Percentiles rank a stretch among this genome's conserved stretches.
Conservation (phyloP, 805 yeast genomes). For the Millerozyma acaciae region DNA sequence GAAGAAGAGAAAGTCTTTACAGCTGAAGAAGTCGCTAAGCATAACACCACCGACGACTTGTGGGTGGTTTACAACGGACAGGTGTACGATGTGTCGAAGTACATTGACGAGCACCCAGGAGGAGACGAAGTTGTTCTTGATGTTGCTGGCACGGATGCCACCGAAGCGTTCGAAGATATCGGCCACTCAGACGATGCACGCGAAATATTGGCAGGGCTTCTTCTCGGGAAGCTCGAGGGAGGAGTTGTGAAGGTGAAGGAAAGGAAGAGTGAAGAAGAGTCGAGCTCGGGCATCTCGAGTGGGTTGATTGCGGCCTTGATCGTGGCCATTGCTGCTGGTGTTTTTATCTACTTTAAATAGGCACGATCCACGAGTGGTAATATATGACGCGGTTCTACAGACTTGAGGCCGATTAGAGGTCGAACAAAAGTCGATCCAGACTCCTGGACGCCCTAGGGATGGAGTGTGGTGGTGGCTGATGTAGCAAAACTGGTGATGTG, state of each 20-base stretch:
- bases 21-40: constrained; percentile 46
- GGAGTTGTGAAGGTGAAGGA: constrained; percentile 30
- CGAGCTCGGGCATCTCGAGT: constrained; percentile 18
- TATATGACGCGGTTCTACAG: too few relatives aligned
- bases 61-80: constrained; percentile 44
- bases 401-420: too few relatives aligned
- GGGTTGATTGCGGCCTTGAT: constrained; percentile 33
- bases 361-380: too few relatives aligned
- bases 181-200: constrained; percentile 98
- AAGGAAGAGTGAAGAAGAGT: constrained; percentile 8
- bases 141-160: constrained; percentile 42
- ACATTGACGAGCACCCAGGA: constrained; percentile 47
- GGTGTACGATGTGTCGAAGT: constrained; percentile 38
- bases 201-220: constrained; percentile 62
- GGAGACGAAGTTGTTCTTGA: constrained; percentile 46
- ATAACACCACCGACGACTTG: constrained; percentile 37
- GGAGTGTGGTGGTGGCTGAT: too few relatives aligned
- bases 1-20: constrained; percentile 32
- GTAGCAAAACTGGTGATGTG: too few relatives aligned
- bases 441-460: too few relatives aligned
- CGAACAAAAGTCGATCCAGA: too few relatives aligned
- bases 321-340: constrained; percentile 39
- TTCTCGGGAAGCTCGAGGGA: constrained; percentile 78
- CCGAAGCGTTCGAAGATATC: constrained; percentile 60
- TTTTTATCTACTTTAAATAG: constrained; percentile 28